These are phyloP conservation scores for Colletotrichum sublineola DNA, from an alignment of 2,329 filamentous ascomycete species.

Conservation along the genomic window DNA sequence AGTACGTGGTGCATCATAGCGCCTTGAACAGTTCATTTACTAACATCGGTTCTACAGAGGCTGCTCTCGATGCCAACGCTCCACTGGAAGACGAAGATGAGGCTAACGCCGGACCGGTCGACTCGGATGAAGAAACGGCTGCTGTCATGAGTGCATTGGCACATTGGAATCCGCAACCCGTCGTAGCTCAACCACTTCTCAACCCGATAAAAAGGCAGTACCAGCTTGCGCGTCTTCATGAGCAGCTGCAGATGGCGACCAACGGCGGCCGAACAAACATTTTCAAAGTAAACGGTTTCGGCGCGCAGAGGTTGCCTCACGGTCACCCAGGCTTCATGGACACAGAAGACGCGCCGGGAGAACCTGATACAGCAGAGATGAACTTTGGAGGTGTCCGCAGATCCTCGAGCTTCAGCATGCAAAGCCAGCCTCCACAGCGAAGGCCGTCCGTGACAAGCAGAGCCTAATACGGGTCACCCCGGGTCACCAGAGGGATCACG, in stretches of 20 bases:
- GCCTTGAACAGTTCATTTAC: constrained; percentile 8
- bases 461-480: constrained; percentile 51
- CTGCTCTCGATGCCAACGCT: constrained; percentile 93
- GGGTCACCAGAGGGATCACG: neutral
- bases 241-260: constrained; percentile 75
- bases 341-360: constrained; percentile 70
- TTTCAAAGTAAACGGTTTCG: constrained; percentile 70
- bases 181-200: constrained; percentile 76
- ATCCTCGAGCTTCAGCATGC: constrained; percentile 62
- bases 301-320: constrained; percentile 67
- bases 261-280: constrained; percentile 76
- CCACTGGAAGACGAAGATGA: constrained; percentile 90
- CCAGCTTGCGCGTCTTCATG: constrained; percentile 72
- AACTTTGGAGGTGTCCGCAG: constrained; percentile 54
- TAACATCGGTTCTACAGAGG: constrained; percentile 69
- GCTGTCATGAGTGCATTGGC: constrained; percentile 86
- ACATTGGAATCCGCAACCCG: constrained; percentile 81
- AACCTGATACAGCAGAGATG: constrained; percentile 63
- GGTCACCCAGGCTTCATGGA: constrained; percentile 62
- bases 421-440: constrained; percentile 57
- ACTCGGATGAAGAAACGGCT: constrained; percentile 94
- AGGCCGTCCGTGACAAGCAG: constrained; percentile 62
- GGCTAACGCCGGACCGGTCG: constrained; percentile 82
- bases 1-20: constrained; percentile 69
- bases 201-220: constrained; percentile 74